Base-by-base conservation (phyloP, 306 rosid genomes). In the Cucumis hystrix region DNA sequence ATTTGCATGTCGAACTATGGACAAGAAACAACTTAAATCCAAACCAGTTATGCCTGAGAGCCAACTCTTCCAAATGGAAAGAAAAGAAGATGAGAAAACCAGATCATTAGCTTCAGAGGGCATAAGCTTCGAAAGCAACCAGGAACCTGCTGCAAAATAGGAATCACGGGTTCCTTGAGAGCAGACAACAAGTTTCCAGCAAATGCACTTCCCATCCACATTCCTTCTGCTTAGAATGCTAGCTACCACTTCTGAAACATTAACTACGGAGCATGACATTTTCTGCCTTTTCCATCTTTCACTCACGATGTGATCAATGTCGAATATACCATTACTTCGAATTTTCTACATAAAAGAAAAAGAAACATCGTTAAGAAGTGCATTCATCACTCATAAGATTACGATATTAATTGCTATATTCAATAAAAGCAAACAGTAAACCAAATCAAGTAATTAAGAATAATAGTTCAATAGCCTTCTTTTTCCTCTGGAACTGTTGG, bases 111-210 rank as follows among this genome's bases (percentile, higher is more conserved):
- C 39, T 75, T 69, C 74, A 5, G 74, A 41, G 51, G 98, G 91
- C 88, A 89, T 88, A 84, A 92, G 81, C 86, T 95, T 95, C 30
- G 97, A 90, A 77, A 79, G 82, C 91, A 95, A 80, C 99, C 99
- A 95, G 17, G 74, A 56, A n/a, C 77, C 80, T 68, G 89, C 84
- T 52, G 84, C 69, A 25, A 58, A 63, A 81, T 64, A 63, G 49
- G 74, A 49, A 71, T 33, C 66, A 56, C 40, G 82, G 71, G 67
- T 65, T 61, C 76, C 55, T 80, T 79, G 85, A 75, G 93, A 82
- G 81, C 90, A 88, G 47, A 95, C 47, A 79, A 89, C 63, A 64
- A 89, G 72, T 85, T 95, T 95, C 99, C 99, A 95, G 85, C 96
- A 89, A 67, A 95, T 76, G 83, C 96, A 90, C 82, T 85, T 84